A percentile compares a stretch with the other conserved stretches of the same genome.
Conservation (phyloP, 148 eudicot genomes). For the Amaranthus cruentus region DNA sequence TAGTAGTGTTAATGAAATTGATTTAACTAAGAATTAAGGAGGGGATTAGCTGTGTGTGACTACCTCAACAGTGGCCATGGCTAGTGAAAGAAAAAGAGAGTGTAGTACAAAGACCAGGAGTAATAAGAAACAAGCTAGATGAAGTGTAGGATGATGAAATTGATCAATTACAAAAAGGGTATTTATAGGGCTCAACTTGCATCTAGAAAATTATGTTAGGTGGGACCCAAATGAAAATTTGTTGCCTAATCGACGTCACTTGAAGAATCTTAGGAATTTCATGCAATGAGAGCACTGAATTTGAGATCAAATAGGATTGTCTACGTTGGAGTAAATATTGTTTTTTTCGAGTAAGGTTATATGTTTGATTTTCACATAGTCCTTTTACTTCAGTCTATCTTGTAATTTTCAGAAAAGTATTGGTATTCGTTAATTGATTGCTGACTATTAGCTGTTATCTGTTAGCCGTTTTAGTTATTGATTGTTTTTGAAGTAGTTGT, state of each 20-base stretch:
- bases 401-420: too few species aligned
- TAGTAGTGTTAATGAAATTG: background rate
- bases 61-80: slow-evolving; percentile 34
- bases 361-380: too few species aligned
- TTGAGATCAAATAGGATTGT: slow-evolving; percentile 19
- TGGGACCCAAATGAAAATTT: background rate
- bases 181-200: slow-evolving; percentile 25
- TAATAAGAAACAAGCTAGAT: background rate
- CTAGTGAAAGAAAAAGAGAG: slow-evolving; percentile 4
- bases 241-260: background rate
- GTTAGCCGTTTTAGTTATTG: too few species aligned
- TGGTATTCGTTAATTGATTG: too few species aligned
- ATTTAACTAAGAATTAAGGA: background rate
- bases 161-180: slow-evolving; percentile 11
- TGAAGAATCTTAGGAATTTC: slow-evolving; percentile 18
- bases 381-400: too few species aligned
- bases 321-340: too few species aligned
- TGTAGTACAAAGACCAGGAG: background rate
- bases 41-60: background rate
- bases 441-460: too few species aligned
- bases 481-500: too few species aligned
- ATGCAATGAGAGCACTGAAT: slow-evolving; percentile 18
- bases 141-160: slow-evolving; percentile 20
- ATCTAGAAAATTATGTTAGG: background rate
- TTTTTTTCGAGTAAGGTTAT: too few species aligned